phyloP scores from a whole-genome alignment of 169 alveolate species.

The Cryptosporidium bovis region DNA sequence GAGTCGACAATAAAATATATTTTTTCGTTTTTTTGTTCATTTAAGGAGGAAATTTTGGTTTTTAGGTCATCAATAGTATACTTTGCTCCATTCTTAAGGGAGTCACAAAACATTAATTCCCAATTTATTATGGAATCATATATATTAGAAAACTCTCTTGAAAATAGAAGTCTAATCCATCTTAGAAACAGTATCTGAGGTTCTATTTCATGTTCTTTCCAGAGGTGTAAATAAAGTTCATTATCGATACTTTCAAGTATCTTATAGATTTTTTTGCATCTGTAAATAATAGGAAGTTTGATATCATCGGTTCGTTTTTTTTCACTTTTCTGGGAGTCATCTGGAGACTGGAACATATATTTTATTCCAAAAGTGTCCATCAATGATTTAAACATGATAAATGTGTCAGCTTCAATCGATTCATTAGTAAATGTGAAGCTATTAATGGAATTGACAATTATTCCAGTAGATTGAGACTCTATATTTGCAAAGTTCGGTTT shows the following conservation, averaged over 20 bases:
- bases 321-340: background rate
- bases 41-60: background rate
- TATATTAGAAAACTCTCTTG: constrained; percentile 79
- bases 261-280: constrained; percentile 81
- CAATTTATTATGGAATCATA: constrained; percentile 53
- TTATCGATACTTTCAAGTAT: constrained; percentile 76
- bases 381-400: constrained; percentile 81
- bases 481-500: background rate
- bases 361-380: constrained; percentile 82
- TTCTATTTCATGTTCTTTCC: constrained; percentile 42
- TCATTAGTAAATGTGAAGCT: constrained; percentile 39
- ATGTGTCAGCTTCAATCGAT: constrained; percentile 86
- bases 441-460: background rate
- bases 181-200: constrained; percentile 74
- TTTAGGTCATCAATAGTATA: background rate
- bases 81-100: constrained; percentile 10
- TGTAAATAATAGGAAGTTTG: constrained; percentile 80
- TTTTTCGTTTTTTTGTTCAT: background rate
- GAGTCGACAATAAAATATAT: constrained; percentile 37
- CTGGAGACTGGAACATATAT: constrained; percentile 79
- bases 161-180: constrained; percentile 86
- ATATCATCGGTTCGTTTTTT: constrained; percentile 41
- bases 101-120: constrained; percentile 58
- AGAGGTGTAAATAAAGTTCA: constrained; percentile 32
- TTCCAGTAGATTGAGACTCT: background rate